phyloP scores from a whole-genome alignment of 1,139 yeast species.

The Kodamaea fungicola region DNA sequence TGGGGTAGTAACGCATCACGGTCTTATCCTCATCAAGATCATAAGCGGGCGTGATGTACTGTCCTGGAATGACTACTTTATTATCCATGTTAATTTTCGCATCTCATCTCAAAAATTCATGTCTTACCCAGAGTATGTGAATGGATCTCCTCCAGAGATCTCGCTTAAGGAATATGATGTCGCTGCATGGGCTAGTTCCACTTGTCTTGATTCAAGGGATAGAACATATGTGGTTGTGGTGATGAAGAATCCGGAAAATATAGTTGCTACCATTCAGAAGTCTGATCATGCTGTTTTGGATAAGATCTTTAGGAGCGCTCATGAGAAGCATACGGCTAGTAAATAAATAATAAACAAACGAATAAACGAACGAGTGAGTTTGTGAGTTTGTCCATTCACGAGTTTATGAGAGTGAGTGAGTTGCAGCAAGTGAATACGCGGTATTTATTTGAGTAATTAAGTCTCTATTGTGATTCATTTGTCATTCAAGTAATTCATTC shows the following conservation, averaged over 20 bases:
- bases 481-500: too few species aligned
- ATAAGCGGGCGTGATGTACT: conserved; percentile 42
- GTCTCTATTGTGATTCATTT: too few species aligned
- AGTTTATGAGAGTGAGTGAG: too few species aligned
- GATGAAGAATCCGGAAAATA: conserved; percentile 41
- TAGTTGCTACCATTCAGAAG: conserved; percentile 40
- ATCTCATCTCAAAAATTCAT: conserved; percentile 4
- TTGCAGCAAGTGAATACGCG: too few species aligned
- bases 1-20: conserved; percentile 28
- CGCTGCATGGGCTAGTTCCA: conserved; percentile 52
- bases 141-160: conserved; percentile 48
- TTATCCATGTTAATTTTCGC: conserved; percentile 1
- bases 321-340: conserved; percentile 16
- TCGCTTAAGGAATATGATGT: conserved; percentile 44
- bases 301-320: conserved; percentile 47
- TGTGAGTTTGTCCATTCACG: too few species aligned
- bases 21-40: conserved; percentile 20
- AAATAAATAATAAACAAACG: too few species aligned
- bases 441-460: too few species aligned
- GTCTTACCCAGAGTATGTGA: conserved; percentile 38
- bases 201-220: conserved; percentile 45
- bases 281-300: conserved; percentile 38
- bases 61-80: conserved; percentile 69
- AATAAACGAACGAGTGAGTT: too few species aligned
- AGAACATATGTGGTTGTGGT: conserved; percentile 42